phyloP scores from a whole-genome alignment of 179 eudicot species.

The Vitellaria paradoxa region DNA sequence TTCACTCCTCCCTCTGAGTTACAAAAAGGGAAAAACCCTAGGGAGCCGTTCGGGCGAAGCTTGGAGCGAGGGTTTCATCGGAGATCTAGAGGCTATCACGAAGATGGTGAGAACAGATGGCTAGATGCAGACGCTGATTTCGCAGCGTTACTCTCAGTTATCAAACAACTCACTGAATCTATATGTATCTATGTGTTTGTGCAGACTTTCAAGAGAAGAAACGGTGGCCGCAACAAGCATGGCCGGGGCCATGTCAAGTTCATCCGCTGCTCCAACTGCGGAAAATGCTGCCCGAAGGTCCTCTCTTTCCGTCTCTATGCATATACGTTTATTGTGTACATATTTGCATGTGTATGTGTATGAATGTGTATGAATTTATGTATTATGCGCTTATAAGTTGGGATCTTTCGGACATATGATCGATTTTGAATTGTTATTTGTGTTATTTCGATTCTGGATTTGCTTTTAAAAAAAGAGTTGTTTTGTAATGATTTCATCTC shows the following conservation, averaged over 20 bases:
- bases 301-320: slow-evolving; percentile 1
- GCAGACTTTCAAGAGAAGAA: slow-evolving; percentile 89
- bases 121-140: background rate
- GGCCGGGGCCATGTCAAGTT: slow-evolving; percentile 90
- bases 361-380: background rate
- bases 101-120: slow-evolving; percentile 5
- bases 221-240: slow-evolving; percentile 93
- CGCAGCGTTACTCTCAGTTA: background rate
- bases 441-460: background rate
- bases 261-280: slow-evolving; percentile 93
- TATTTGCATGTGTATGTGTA: background rate
- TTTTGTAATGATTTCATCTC: no score
- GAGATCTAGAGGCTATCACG: no score
- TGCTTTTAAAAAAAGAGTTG: no score
- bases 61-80: background rate
- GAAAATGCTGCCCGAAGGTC: slow-evolving; percentile 39
- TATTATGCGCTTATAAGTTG: background rate
- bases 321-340: background rate
- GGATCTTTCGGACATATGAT: background rate
- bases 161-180: background rate
- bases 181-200: background rate
- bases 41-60: background rate
- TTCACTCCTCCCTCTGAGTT: no score
- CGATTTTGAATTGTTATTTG: background rate
- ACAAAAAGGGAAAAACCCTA: background rate